Conservation (phyloP, 2,329 filamentous ascomycete species). For the Fusarium keratoplasticum region DNA sequence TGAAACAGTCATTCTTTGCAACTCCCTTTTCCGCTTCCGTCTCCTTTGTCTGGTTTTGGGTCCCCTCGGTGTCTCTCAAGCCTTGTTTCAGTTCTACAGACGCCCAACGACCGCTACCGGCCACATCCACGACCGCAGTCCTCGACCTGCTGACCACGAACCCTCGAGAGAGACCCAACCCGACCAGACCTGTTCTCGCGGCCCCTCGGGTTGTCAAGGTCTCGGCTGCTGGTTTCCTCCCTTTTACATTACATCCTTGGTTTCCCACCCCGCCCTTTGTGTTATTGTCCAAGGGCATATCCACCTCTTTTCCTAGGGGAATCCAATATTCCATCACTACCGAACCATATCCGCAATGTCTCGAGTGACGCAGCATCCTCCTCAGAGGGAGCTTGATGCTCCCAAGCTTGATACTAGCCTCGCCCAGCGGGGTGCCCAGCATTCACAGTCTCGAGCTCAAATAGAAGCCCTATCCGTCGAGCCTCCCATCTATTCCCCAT, state of each 20-base stretch:
- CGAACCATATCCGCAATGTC: constrained; percentile 37
- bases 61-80: constrained; percentile 25
- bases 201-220: constrained; percentile 1
- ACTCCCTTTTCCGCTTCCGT: constrained; percentile 36
- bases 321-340: constrained; percentile 33
- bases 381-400: constrained; percentile 36
- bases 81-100: constrained; percentile 24
- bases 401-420: constrained; percentile 35
- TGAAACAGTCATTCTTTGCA: constrained; percentile 30
- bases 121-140: constrained; percentile 30
- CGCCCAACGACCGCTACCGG: constrained; percentile 22
- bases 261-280: constrained; percentile 21
- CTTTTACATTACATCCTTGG: constrained; percentile 8
- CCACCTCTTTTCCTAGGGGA: constrained; percentile 15
- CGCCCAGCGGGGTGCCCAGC: constrained; percentile 27
- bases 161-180: constrained; percentile 1
- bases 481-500: constrained; percentile 41
- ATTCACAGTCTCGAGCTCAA: constrained; percentile 34
- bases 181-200: constrained; percentile 33
- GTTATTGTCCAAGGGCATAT: constrained; percentile 14
- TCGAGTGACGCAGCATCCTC: constrained; percentile 37
- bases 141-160: constrained; percentile 21
- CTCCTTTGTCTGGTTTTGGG: constrained; percentile 38
- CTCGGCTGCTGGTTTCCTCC: constrained; percentile 14
- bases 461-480: constrained; percentile 44